A percentile compares a stretch with the other conserved stretches of the same genome.
Conservation (phyloP, 2,329 filamentous ascomycete species). For the Pestalotiopsis sp. region DNA sequence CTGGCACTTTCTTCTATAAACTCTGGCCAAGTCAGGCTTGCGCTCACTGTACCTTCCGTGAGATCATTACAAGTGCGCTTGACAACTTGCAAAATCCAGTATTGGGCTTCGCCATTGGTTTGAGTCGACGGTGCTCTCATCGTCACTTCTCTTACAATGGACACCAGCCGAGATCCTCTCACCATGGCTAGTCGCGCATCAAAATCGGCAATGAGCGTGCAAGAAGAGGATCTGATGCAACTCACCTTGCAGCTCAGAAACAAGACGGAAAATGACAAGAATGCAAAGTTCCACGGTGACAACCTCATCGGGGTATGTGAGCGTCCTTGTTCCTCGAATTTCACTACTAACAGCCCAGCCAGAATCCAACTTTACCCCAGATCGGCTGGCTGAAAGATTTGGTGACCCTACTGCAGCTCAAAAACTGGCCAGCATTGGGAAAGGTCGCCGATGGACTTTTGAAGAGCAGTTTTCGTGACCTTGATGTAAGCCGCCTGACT, state of each 20-base stretch:
- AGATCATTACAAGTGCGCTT: neutral
- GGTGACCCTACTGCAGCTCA: neutral
- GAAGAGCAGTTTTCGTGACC: neutral
- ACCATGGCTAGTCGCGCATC: neutral
- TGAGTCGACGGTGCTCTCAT: neutral
- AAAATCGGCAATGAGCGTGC: neutral
- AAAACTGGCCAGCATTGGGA: neutral
- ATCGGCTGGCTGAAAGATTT: neutral
- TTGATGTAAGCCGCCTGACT: neutral
- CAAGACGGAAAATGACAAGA: neutral
- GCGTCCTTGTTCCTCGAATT: neutral
- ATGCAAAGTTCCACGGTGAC: neutral
- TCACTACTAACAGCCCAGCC: neutral
- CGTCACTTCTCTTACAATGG: neutral
- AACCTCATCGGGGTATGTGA: neutral
- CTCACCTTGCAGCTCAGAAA: slow-evolving; percentile 12
- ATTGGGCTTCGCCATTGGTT: neutral
- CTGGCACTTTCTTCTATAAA: neutral
- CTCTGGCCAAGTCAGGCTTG: neutral
- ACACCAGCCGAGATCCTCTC: neutral
- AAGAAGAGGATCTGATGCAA: slow-evolving; percentile 11
- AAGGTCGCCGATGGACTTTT: neutral
- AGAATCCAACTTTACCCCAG: neutral
- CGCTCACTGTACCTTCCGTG: neutral
- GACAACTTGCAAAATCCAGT: neutral